phyloP scores from a whole-genome alignment of 2,329 filamentous ascomycete species.

The Annulohypoxylon truncatum region DNA sequence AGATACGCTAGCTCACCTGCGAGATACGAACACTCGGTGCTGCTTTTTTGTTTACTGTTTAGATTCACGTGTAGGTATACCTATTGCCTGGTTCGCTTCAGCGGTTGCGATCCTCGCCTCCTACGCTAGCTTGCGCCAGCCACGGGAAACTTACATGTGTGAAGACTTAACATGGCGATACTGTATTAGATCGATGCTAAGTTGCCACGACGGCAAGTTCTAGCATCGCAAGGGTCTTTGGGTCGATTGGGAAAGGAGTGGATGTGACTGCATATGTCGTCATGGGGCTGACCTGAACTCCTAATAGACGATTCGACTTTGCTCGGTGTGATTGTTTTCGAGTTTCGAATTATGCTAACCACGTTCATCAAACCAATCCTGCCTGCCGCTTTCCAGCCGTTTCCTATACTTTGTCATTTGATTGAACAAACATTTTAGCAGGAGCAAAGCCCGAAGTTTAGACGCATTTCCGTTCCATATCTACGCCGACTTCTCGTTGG shows the following conservation, averaged over 20 bases:
- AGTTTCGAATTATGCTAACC: conserved; percentile 51
- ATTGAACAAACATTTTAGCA: conserved; percentile 26
- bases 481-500: neutral
- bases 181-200: conserved; percentile 11
- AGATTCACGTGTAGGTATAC: conserved; percentile 6
- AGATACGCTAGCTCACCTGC: conserved; percentile 28
- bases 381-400: conserved; percentile 39
- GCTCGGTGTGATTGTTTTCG: conserved; percentile 38
- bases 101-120: conserved; percentile 17
- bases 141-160: neutral
- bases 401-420: conserved; percentile 19
- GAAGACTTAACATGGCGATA: conserved; percentile 14
- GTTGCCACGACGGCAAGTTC: conserved; percentile 12
- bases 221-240: conserved; percentile 32
- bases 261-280: conserved; percentile 21
- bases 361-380: conserved; percentile 48
- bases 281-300: conserved; percentile 24
- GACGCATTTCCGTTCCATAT: neutral
- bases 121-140: conserved; percentile 12
- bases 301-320: conserved; percentile 7
- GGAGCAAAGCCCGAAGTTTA: conserved; percentile 9
- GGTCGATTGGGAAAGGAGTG: conserved; percentile 39
- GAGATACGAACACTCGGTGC: conserved; percentile 17
- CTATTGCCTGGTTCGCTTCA: conserved; percentile 13
- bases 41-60: conserved; percentile 20